Evolutionary conservation across 2,329 filamentous ascomycete species (phyloP), one percentile per base, ranked within the genome.

Genomic region (Talaromyces sp.): DNA sequence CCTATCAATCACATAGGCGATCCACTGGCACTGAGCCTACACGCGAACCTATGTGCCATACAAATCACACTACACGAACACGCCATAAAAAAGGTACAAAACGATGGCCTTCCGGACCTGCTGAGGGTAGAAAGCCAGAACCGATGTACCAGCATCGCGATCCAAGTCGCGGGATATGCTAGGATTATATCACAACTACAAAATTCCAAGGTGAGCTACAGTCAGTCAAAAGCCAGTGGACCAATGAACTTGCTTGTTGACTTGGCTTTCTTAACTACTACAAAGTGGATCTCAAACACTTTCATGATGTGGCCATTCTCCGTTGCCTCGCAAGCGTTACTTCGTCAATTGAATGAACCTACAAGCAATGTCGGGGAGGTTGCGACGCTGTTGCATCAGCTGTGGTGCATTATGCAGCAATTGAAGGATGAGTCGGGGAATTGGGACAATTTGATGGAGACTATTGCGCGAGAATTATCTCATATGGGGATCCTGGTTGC

Each of bases 401-500:
- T 58, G 22, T 40, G 36, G 54, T 58, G 31, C 19, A 58, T 40
- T 25, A 58, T 58, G 54, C 54, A 58, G 22, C 31, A 58, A 38
- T 40, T 58, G 31, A 58, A 58, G 13, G 54, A 58, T 58, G 54
- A 38, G 19, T 38, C 31, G 6, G 54, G 54, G 7, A 25, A 36
- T 31, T 58, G 54, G 80, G 49, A 63, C 25, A 38, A 19, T 53
- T 31, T 53, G 49, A 53, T 53, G 49, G 49, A 53, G 17, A 53
- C 27, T 19, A 53, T 53, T 19, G 49, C 49, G 7, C 15, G 27
- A n/a, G 49, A 53, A 17, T 31, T 53, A 53, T 53, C 49, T n/a
- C 49, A 53, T 53, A 11, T 53, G 49, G 49, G 49, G 8, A 53
- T 53, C 8, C 17, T 53, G 27, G 49, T 53, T n/a, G 49, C 49